Conservation (phyloP, 305 asterid genomes). For the Rubia tinctorum region DNA sequence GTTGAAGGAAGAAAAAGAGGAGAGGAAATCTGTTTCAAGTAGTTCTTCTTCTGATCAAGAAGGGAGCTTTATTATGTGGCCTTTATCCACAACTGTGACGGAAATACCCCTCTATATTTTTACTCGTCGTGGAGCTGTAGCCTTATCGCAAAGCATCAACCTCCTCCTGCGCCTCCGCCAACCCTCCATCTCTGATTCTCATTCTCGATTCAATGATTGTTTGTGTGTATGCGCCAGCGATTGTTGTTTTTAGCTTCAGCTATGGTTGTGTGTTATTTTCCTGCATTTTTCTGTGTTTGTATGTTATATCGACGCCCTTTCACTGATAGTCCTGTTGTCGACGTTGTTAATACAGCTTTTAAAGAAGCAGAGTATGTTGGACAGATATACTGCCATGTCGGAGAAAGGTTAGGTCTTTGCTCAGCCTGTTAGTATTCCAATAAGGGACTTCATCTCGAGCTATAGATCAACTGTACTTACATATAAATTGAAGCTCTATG, state of each 20-base stretch:
- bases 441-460: neutral
- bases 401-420: conserved; percentile 55
- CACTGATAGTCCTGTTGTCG: conserved; percentile 84
- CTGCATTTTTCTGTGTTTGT: too few relatives aligned
- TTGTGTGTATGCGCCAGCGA: too few relatives aligned
- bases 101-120: too few relatives aligned
- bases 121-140: neutral
- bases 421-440: neutral
- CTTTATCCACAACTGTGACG: neutral
- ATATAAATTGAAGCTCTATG: conserved; percentile 67
- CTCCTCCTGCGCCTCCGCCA: too few relatives aligned
- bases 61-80: conserved; percentile 10
- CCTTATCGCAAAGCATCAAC: neutral
- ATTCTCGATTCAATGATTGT: too few relatives aligned
- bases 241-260: too few relatives aligned
- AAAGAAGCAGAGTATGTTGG: conserved; percentile 92
- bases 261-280: too few relatives aligned
- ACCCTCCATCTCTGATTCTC: too few relatives aligned
- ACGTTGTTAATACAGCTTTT: conserved; percentile 85
- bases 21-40: too few relatives aligned
- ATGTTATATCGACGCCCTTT: conserved; percentile 87
- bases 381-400: conserved; percentile 90
- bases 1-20: too few relatives aligned
- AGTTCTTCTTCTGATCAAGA: neutral
- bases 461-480: neutral